Conservation (phyloP, 352 stramenopile species). For the Pythium folliculosum region DNA sequence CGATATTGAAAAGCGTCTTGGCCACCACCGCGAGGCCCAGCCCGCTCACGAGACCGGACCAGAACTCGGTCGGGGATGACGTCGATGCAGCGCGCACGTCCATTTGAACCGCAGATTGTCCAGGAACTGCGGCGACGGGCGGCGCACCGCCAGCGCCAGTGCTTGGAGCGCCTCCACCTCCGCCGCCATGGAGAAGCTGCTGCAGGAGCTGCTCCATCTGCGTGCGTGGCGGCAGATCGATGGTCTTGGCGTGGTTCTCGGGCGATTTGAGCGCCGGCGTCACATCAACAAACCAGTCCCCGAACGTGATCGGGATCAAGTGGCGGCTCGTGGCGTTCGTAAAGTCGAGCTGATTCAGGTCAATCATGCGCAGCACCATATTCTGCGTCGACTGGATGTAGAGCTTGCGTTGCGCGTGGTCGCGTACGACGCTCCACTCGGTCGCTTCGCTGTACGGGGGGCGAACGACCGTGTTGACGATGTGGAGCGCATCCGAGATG, state of each 20-base stretch:
- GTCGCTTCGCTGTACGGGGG: slow-evolving; percentile 50
- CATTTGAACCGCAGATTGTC: background rate
- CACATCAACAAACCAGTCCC: slow-evolving; percentile 66
- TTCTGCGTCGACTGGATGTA: slow-evolving; percentile 76
- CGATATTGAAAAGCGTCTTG: slow-evolving; percentile 24
- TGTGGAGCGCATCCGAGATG: slow-evolving; percentile 57
- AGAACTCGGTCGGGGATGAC: slow-evolving; percentile 12
- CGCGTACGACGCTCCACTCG: slow-evolving; percentile 71
- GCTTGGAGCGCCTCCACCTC: background rate
- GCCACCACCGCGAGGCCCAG: slow-evolving; percentile 10
- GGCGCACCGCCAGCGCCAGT: background rate
- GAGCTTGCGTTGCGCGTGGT: slow-evolving; percentile 61
- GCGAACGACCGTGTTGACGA: slow-evolving; percentile 67
- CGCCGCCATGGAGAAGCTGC: slow-evolving; percentile 22
- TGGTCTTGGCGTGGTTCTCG: slow-evolving; percentile 42
- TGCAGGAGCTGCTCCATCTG: slow-evolving; percentile 44
- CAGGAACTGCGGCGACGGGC: background rate
- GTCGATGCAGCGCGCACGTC: background rate
- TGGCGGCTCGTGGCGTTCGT: slow-evolving; percentile 36
- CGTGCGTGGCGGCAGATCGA: slow-evolving; percentile 61
- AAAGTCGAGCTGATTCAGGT: slow-evolving; percentile 65
- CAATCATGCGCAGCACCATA: slow-evolving; percentile 61
- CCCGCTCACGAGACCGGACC: slow-evolving; percentile 18
- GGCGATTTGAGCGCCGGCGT: slow-evolving; percentile 45
- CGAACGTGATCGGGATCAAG: slow-evolving; percentile 60